Conservation (phyloP, 192 early-diverging fungal species). For the Obelidium mucronatum region DNA sequence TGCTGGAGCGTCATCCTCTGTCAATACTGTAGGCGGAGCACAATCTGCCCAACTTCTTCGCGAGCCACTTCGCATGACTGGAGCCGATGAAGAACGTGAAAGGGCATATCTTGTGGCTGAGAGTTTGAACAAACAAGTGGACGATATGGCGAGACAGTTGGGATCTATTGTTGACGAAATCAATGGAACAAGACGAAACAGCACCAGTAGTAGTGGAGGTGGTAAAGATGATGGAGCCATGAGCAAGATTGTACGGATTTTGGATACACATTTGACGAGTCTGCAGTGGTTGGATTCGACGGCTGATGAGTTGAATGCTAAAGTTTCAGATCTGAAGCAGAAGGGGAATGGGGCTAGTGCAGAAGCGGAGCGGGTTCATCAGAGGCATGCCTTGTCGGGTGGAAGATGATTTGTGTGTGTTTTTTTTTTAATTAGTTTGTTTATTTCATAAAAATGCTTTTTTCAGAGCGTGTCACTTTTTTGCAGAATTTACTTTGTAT, state of each 20-base stretch:
- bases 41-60: neutral
- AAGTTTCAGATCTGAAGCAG: slow-evolving; percentile 60
- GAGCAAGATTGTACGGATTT: slow-evolving; percentile 84
- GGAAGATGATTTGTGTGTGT: neutral
- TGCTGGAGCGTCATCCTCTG: no score
- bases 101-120: slow-evolving; percentile 86
- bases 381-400: neutral
- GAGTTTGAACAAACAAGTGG: slow-evolving; percentile 85
- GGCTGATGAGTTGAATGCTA: slow-evolving; percentile 62
- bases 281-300: slow-evolving; percentile 91
- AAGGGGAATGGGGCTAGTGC: slow-evolving; percentile 39
- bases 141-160: slow-evolving; percentile 83
- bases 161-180: slow-evolving; percentile 86
- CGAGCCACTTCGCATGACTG: slow-evolving; percentile 44
- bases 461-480: no score
- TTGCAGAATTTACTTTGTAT: slow-evolving; percentile 42
- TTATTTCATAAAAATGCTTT: no score
- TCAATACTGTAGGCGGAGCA: neutral
- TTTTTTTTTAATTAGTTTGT: neutral
- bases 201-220: slow-evolving; percentile 17
- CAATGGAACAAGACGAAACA: slow-evolving; percentile 59
- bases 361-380: slow-evolving; percentile 48
- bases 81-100: slow-evolving; percentile 87
- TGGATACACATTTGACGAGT: slow-evolving; percentile 90
- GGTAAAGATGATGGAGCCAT: slow-evolving; percentile 50